Percentiles rank a stretch among this genome's conserved stretches.
Conservation (phyloP, 2,329 filamentous ascomycete genomes). For the Ascochyta rabiei region DNA sequence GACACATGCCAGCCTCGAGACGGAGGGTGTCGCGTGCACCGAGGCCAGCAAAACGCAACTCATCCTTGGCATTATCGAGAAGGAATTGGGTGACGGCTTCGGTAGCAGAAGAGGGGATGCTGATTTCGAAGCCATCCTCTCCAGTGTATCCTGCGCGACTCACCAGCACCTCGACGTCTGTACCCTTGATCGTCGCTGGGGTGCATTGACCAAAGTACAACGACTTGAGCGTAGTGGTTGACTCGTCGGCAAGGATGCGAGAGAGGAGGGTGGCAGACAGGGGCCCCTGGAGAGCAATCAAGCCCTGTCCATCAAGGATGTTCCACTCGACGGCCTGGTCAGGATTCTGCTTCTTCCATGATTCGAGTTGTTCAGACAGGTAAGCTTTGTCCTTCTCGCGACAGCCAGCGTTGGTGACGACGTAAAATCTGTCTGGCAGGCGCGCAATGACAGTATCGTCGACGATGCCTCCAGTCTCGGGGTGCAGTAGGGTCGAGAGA, state of each 20-base stretch:
- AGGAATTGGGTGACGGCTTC: conserved; percentile 72
- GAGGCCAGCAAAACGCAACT: conserved; percentile 81
- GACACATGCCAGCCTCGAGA: conserved; percentile 96
- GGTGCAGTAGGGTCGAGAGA: conserved; percentile 80
- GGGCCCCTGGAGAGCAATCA: conserved; percentile 90
- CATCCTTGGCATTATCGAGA: conserved; percentile 65
- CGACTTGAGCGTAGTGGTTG: conserved; percentile 53
- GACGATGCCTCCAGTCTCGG: conserved; percentile 81
- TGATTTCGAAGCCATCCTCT: conserved; percentile 98
- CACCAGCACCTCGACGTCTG: conserved; percentile 68
- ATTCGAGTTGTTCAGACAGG: conserved; percentile 70
- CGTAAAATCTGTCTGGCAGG: conserved; percentile 73
- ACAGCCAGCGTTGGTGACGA: conserved; percentile 94
- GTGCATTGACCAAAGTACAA: conserved; percentile 83
- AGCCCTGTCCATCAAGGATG: conserved; percentile 72
- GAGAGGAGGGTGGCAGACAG: conserved; percentile 72
- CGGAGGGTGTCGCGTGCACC: conserved; percentile 91
- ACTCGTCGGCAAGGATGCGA: conserved; percentile 61
- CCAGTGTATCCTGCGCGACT: conserved; percentile 94
- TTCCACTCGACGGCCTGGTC: conserved; percentile 67
- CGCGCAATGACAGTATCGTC: conserved; percentile 93
- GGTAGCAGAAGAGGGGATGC: conserved; percentile 72
- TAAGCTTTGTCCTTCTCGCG: conserved; percentile 86
- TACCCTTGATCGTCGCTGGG: conserved; percentile 67
- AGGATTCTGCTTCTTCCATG: conserved; percentile 48